Base-by-base conservation (phyloP, 208 protist genomes). In the Trypanosoma melophagium region DNA sequence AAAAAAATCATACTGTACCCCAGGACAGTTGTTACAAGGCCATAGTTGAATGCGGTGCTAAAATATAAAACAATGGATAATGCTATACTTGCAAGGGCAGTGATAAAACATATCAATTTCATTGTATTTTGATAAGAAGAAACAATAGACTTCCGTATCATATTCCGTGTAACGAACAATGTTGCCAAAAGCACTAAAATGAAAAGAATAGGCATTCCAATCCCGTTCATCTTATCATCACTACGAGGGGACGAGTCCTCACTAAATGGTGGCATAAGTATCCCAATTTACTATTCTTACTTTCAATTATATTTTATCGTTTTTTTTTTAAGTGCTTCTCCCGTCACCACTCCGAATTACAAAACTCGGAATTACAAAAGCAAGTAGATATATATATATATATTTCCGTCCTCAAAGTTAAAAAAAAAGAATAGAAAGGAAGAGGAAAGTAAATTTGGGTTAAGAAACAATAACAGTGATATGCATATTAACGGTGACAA, bases 21-120 rank as follows among this genome's bases (percentile, higher is more conserved):
- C 66, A 62, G 21, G 21, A 72, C 58, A 8, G 66, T 72, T 21
- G 66, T 47, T 0, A 72, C 50, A 19, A 72, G 55, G n/a, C 56
- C 66, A 47, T 63, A 72, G 41, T 63, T 63, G n/a, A 51, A 72
- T 4, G 57, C 58, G 28, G 54, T 58, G 45, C 14, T 56, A 22
- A 72, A 72, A n/a, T 66, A 72, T 1, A 72, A n/a, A 47, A 72
- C 66, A 16, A 72, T 55, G 1, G 66, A 72, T 1, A 72, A 22
- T 12, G 19, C n/a, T 25, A 62, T 62, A 44, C 54, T 62, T 16
- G 17, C 19, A 17, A 72, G 14, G 31, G 66, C 41, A 17, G 31
- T 1, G 52, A 38, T 35, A 16, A 72, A 49, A 12, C 52, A 51
- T 1, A 66, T 19, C 2, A 50, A 35, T n/a, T n/a, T n/a, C n/a